phyloP scores from a whole-genome alignment of 2,329 filamentous ascomycete genomes.

The Davidsoniella neocaledoniae region DNA sequence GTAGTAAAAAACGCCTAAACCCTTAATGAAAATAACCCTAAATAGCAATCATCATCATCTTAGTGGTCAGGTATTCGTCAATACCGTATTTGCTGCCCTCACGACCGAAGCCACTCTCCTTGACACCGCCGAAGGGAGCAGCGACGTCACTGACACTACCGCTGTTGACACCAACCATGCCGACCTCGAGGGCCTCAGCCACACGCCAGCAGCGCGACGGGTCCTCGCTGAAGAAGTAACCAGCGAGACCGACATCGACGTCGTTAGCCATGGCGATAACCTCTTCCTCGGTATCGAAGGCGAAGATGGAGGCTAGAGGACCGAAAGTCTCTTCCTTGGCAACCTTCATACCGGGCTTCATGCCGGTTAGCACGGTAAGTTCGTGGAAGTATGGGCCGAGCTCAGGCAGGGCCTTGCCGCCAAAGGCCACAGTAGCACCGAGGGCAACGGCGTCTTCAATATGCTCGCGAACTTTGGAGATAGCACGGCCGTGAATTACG shows the following conservation, averaged over 20 bases:
- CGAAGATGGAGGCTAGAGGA: constrained; percentile 51
- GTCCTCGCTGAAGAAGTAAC: constrained; percentile 48
- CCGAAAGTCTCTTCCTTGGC: constrained; percentile 57
- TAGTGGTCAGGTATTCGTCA: constrained; percentile 60
- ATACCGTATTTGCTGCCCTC: constrained; percentile 67
- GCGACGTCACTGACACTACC: constrained; percentile 33
- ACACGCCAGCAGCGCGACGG: constrained; percentile 26
- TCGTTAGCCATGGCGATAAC: constrained; percentile 49
- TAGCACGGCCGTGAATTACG: constrained; percentile 47
- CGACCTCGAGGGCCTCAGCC: constrained; percentile 31
- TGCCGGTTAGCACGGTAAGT: constrained; percentile 50
- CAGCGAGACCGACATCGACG: constrained; percentile 52
- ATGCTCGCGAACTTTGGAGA: constrained; percentile 43
- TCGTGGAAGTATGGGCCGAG: constrained; percentile 52
- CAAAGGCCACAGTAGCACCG: constrained; percentile 40
- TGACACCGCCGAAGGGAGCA: constrained; percentile 60
- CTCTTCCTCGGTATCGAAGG: constrained; percentile 53
- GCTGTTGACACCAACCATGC: constrained; percentile 21
- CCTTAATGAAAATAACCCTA: neutral
- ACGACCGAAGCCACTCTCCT: constrained; percentile 64
- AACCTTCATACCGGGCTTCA: constrained; percentile 49
- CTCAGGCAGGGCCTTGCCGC: constrained; percentile 39
- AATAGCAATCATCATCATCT: constrained; percentile 31
- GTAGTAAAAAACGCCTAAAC: neutral
- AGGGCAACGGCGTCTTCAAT: constrained; percentile 46